Percentiles rank a stretch among this genome's conserved stretches.
Evolutionary conservation across 1,284 basidiomycete species (phyloP).

Genomic region (Cystobasidium slooffiae): DNA sequence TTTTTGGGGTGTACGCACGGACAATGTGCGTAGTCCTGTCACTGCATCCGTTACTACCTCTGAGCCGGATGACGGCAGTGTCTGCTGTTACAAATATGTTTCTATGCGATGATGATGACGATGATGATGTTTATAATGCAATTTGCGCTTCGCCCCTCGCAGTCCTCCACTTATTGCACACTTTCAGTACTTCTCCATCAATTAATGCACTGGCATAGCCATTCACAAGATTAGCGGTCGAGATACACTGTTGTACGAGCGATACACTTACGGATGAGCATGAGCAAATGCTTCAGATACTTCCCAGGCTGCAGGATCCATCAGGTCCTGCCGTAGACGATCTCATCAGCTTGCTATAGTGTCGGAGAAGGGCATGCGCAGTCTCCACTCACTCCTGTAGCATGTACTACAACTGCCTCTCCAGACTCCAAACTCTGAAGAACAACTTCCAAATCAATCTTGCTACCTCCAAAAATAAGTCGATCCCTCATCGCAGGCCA

Average conservation of each 20-base stretch:
- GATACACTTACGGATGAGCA: slow-evolving; percentile 12
- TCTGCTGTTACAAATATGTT: neutral
- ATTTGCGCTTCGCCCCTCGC: slow-evolving; percentile 1
- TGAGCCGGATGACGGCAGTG: too few relatives aligned
- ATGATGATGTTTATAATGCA: neutral
- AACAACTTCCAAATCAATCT: slow-evolving; percentile 15
- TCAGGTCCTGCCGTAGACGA: slow-evolving; percentile 5
- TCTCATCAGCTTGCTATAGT: neutral
- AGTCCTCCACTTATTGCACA: slow-evolving; percentile 15
- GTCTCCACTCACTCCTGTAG: slow-evolving; percentile 24
- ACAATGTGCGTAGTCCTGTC: too few relatives aligned
- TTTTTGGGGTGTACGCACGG: too few relatives aligned
- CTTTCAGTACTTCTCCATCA: slow-evolving; percentile 8
- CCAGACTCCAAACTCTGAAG: slow-evolving; percentile 2
- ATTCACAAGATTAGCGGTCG: neutral
- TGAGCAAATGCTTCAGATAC: slow-evolving; percentile 14
- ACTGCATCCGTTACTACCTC: too few relatives aligned
- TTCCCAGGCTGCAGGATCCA: slow-evolving; percentile 40
- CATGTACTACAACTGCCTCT: slow-evolving; percentile 7
- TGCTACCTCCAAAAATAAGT: neutral
- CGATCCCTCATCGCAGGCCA: slow-evolving; percentile 27
- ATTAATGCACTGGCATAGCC: neutral
- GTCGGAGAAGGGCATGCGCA: neutral
- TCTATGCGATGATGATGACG: neutral
- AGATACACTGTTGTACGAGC: neutral